phyloP scores from a whole-genome alignment of 2,329 filamentous ascomycete genomes.

The Talaromyces funiculosus region DNA sequence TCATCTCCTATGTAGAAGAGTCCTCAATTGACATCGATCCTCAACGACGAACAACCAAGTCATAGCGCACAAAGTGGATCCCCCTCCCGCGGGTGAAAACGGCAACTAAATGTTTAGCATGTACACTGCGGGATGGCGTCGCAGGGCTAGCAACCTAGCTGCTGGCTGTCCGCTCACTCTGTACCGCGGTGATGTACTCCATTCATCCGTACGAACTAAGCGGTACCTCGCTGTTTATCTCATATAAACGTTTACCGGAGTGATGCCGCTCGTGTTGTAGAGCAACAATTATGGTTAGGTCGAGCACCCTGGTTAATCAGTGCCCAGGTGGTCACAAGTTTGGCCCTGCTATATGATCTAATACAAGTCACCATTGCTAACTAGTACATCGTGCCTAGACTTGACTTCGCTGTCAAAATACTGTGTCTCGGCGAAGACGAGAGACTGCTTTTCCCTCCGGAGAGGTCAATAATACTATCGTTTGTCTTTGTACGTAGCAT shows the following conservation, averaged over 20 bases:
- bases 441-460: not conserved
- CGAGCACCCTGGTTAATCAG: not conserved
- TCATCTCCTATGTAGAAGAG: not conserved
- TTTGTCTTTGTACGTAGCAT: not conserved
- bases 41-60: too few species aligned
- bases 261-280: not conserved
- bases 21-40: not conserved
- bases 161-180: not conserved
- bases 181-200: not conserved
- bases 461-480: not conserved
- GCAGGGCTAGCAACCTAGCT: not conserved
- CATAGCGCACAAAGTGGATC: slow-evolving; percentile 2
- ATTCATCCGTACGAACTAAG: not conserved
- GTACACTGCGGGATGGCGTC: slow-evolving; percentile 1
- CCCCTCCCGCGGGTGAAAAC: slow-evolving; percentile 7
- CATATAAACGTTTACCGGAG: not conserved
- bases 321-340: not conserved
- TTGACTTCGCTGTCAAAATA: not conserved
- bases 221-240: not conserved
- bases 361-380: not conserved
- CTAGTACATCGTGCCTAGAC: not conserved
- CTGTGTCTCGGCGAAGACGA: not conserved
- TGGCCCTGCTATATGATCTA: not conserved
- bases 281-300: not conserved
- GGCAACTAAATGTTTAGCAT: slow-evolving; percentile 5